Conservation (phyloP, 75 land plant genomes). For the Pinus tabuliformis region DNA sequence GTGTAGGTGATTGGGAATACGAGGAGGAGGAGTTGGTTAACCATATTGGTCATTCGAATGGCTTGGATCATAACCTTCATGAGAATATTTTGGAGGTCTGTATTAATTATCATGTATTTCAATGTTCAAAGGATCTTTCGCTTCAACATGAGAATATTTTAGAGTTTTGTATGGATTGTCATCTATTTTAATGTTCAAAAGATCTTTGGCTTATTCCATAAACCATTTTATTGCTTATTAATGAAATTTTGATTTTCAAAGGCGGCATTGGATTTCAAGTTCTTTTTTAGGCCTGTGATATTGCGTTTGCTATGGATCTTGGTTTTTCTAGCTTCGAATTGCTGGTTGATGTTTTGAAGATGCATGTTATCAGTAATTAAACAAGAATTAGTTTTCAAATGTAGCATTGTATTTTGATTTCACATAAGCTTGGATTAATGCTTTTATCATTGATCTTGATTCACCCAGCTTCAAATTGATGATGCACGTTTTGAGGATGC, state of each 20-base stretch:
- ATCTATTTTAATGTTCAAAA: constrained; percentile 4
- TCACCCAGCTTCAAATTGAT: constrained; percentile 70
- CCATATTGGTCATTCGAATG: constrained; percentile 76
- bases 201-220: not conserved
- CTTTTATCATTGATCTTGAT: not conserved
- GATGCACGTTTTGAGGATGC: constrained; percentile 96
- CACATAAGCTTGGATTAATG: not conserved
- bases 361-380: constrained; percentile 27
- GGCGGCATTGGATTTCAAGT: not conserved
- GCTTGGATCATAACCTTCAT: constrained; percentile 9
- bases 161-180: constrained; percentile 12
- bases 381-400: not conserved
- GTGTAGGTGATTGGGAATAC: constrained; percentile 4
- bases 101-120: constrained; percentile 16
- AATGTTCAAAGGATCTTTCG: not conserved
- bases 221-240: not conserved
- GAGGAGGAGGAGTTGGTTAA: constrained; percentile 44
- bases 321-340: constrained; percentile 59
- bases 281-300: not conserved
- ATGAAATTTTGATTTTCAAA: not conserved
- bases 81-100: constrained; percentile 14
- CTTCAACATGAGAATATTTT: constrained; percentile 4
- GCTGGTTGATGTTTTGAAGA: constrained; percentile 87
- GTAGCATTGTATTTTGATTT: not conserved
- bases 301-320: not conserved